These are phyloP conservation scores for Penicillium chermesinum DNA, from an alignment of 495 filamentous ascomycete species.

Conservation along the genomic window DNA sequence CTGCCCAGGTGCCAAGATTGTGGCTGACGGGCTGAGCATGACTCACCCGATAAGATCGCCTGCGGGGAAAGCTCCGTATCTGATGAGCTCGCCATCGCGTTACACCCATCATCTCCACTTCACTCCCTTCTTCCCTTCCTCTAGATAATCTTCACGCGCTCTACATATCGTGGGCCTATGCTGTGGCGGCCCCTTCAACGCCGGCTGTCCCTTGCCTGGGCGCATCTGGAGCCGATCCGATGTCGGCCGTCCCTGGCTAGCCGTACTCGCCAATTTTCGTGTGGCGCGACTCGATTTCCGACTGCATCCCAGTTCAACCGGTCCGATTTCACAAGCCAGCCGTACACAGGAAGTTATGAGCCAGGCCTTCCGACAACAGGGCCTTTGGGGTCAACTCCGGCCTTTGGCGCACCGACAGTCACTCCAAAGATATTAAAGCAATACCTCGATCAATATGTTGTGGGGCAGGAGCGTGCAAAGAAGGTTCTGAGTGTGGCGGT, in stretches of 20 bases:
- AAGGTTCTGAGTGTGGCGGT: conserved; percentile 88
- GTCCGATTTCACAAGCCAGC: conserved; percentile 59
- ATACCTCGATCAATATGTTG: conserved; percentile 91
- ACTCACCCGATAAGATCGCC: conserved; percentile 29
- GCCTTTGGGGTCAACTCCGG: conserved; percentile 51
- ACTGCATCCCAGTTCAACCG: conserved; percentile 52
- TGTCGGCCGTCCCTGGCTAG: conserved; percentile 8
- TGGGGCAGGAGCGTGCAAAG: conserved; percentile 95
- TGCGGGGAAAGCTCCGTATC: conserved; percentile 31
- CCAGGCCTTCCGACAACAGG: conserved; percentile 56
- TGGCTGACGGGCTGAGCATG: conserved; percentile 6
- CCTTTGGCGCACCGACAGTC: conserved; percentile 62
- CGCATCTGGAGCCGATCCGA: conserved; percentile 14
- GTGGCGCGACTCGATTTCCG: conserved; percentile 30
- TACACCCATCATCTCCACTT: not conserved
- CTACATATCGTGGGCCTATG: conserved; percentile 9
- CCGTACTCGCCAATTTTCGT: conserved; percentile 21
- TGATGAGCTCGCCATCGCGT: conserved; percentile 5
- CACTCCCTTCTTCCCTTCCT: not conserved
- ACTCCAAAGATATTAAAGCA: conserved; percentile 83
- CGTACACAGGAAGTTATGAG: conserved; percentile 74
- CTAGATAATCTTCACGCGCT: not conserved
- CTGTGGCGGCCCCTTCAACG: conserved; percentile 18
- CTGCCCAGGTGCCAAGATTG: too few relatives aligned
- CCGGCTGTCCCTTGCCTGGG: conserved; percentile 13